Evolutionary conservation across 2,329 filamentous ascomycete genomes (phyloP), one percentile per base, ranked within the genome.

Genomic region (Alternaria sp.): DNA sequence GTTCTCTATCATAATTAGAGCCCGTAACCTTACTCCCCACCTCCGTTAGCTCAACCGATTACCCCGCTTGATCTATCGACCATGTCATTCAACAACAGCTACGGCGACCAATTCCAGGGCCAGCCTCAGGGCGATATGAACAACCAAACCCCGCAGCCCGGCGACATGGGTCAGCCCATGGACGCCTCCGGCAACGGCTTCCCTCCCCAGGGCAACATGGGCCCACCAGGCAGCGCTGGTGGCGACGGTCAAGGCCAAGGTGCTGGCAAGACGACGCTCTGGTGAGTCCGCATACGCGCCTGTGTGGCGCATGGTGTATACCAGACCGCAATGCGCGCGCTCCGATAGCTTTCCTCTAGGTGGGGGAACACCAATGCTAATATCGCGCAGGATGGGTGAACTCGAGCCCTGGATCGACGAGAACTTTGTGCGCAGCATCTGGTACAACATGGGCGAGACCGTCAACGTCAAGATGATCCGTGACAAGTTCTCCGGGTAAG

Each of bases 401-500:
- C 90, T 99, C 66, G 94, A 98, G 81, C 92, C 93, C 28, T 99
- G 95, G 95, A 98, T 99, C 83, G 95, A 99, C 73, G 95, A 99
- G 84, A 96, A 94, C 82, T 99, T 98, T 80, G 92, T 99, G 76
- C 94, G 96, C 81, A 95, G 91, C 71, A 89, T 98, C 46, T 98
- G 93, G 87, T 96, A 93, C 75, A 89, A 94, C 73, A 91, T 97
- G 83, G 93, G 91, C 70, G 95, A 98, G 81, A 89, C 89, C 66
- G 95, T 99, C 73, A 97, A 97, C 73, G 95, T 99, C 72, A 99
- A 99, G 88, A 97, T 99, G 87, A 99, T 99, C 75, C 92, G 95
- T 68, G 95, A 99, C 84, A 97, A 97, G 82, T 97, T 97, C 81
- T 97, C 94, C 77, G 95, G 94, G 93, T 97, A 86, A 81, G 75